Evolutionary conservation across 345 rosid genomes (phyloP).

Genomic region (Eucalyptus regnans): DNA sequence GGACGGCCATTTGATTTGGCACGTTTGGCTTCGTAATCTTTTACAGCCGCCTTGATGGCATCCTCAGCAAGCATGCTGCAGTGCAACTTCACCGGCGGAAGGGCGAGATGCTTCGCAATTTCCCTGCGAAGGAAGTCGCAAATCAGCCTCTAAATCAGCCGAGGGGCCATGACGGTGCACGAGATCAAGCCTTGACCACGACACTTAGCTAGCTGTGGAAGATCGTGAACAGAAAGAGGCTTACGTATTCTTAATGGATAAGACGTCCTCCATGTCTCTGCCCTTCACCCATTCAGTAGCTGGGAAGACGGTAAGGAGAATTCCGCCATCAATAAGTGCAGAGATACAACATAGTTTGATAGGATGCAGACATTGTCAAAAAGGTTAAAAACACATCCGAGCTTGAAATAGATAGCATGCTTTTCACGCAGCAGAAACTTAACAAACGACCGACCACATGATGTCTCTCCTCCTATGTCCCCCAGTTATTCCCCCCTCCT

Average conservation of each 20-base stretch:
- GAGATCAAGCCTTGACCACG: background rate
- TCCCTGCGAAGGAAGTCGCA: slow-evolving; percentile 25
- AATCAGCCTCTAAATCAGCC: background rate
- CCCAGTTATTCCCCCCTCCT: background rate
- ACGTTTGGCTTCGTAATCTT: slow-evolving; percentile 68
- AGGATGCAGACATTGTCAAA: background rate
- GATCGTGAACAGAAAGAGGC: slow-evolving; percentile 1
- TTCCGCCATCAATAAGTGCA: background rate
- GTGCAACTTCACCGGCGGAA: slow-evolving; percentile 97
- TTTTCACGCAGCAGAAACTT: background rate
- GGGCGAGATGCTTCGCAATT: slow-evolving; percentile 94
- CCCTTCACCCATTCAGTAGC: slow-evolving; percentile 99
- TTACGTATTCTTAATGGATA: slow-evolving; percentile 88
- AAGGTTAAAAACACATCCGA: background rate
- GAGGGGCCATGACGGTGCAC: background rate
- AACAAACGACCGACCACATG: background rate
- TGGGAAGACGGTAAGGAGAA: slow-evolving; percentile 2
- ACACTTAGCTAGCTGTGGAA: background rate
- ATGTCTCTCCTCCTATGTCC: background rate
- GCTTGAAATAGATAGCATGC: background rate
- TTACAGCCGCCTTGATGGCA: slow-evolving; percentile 96
- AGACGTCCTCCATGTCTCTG: slow-evolving; percentile 74
- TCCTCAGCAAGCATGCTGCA: slow-evolving; percentile 99
- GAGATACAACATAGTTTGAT: background rate
- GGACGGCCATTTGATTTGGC: background rate